phyloP scores from a whole-genome alignment of 139 green algal genomes.

The Monoraphidium neglectum region DNA sequence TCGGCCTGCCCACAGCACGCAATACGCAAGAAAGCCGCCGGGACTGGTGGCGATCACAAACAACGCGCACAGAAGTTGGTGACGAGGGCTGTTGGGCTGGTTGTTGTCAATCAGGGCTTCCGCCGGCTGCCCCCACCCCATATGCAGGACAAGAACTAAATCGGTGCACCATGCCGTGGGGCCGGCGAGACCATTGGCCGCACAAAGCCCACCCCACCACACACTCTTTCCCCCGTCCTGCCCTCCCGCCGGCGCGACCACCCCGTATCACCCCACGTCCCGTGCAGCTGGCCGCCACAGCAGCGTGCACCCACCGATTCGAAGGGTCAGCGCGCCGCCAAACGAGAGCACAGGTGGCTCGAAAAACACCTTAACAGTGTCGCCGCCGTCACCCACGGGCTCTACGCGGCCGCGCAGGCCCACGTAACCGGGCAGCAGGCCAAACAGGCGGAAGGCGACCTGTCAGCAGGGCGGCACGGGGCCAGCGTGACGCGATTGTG shows the following conservation, averaged over 20 bases:
- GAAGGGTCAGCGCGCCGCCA: conserved; percentile 44
- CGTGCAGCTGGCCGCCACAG: too few species aligned
- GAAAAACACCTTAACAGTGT: conserved; percentile 78
- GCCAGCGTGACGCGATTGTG: too few species aligned
- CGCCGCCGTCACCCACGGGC: conserved; percentile 35
- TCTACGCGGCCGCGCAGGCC: conserved; percentile 63
- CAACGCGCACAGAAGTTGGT: too few species aligned
- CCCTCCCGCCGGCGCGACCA: neutral
- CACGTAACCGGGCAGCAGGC: conserved; percentile 59
- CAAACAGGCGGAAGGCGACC: conserved; percentile 67
- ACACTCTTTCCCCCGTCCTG: neutral
- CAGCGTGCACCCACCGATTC: conserved; percentile 49
- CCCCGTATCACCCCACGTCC: neutral
- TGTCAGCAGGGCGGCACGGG: too few species aligned
- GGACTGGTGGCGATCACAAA: too few species aligned
- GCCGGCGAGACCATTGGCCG: neutral
- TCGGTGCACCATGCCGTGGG: neutral
- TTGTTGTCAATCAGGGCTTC: too few species aligned
- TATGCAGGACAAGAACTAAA: neutral
- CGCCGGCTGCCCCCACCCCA: neutral
- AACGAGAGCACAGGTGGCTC: conserved; percentile 63
- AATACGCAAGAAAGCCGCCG: too few species aligned
- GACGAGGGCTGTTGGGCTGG: too few species aligned
- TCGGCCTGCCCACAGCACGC: too few species aligned
- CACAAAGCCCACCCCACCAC: neutral